Conservation (phyloP, 1,139 yeast species). For the Magnusiomyces fungicola region DNA sequence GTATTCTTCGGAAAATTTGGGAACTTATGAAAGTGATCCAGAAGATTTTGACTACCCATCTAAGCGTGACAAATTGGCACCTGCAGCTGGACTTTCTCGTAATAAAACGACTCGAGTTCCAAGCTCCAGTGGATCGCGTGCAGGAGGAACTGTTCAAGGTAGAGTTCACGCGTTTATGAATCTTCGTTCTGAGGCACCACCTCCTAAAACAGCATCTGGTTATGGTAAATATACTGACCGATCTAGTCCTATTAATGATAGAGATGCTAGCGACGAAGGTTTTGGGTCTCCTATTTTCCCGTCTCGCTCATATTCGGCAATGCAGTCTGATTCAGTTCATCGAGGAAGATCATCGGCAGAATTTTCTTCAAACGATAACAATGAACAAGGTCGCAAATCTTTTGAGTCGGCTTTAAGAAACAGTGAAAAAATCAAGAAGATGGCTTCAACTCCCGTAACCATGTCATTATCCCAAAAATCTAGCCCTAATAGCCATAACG, state of each 20-base stretch:
- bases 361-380: not conserved
- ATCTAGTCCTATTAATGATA: no score
- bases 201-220: conserved; percentile 57
- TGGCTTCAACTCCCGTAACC: not conserved
- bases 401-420: not conserved
- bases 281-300: not conserved
- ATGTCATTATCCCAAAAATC: not conserved
- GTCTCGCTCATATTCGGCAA: not conserved
- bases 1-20: conserved; percentile 19
- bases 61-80: not conserved
- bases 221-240: conserved; percentile 69
- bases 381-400: not conserved
- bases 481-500: no score
- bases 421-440: not conserved
- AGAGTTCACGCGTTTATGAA: conserved; percentile 57
- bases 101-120: not conserved
- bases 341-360: not conserved
- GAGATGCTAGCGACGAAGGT: no score
- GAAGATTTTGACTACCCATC: not conserved
- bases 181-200: conserved; percentile 38
- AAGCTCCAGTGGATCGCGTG: not conserved
- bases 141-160: conserved; percentile 40
- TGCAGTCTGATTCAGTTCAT: no score
- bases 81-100: not conserved
- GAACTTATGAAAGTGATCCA: conserved; percentile 16